These are phyloP conservation scores for Ammopiptanthus mongolicus DNA, from an alignment of 306 rosid species.

Conservation along the genomic window DNA sequence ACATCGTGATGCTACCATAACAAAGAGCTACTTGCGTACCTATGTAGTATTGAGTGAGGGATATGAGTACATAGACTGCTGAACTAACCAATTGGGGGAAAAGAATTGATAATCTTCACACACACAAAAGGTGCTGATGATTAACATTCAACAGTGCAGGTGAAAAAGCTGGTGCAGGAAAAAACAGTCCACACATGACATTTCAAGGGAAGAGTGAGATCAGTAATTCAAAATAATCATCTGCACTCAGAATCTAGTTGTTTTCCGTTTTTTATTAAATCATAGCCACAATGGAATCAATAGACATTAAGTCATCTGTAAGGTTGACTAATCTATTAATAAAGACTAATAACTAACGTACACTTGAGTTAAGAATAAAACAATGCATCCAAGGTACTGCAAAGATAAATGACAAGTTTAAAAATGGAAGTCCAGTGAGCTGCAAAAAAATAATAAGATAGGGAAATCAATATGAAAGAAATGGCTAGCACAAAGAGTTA, in stretches of 20 bases:
- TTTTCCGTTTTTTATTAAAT: not conserved
- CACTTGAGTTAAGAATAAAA: not conserved
- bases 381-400: not conserved
- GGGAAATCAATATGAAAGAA: not conserved
- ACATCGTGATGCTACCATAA: not conserved
- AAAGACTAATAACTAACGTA: not conserved
- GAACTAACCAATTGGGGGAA: not conserved
- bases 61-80: not conserved
- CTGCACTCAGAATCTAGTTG: not conserved
- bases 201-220: not conserved
- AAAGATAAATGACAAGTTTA: not conserved
- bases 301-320: not conserved
- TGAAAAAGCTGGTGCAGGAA: not conserved
- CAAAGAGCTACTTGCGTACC: not conserved
- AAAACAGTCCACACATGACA: not conserved
- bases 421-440: not conserved
- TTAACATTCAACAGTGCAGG: not conserved
- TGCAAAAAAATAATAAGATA: not conserved
- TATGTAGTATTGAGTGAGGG: not conserved
- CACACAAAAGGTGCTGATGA: not conserved
- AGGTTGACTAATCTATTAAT: not conserved
- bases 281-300: not conserved
- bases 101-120: not conserved
- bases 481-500: not conserved
- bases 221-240: not conserved